Conservation (phyloP, 2,329 filamentous ascomycete genomes). For the Colletotrichum neosansevieriae region DNA sequence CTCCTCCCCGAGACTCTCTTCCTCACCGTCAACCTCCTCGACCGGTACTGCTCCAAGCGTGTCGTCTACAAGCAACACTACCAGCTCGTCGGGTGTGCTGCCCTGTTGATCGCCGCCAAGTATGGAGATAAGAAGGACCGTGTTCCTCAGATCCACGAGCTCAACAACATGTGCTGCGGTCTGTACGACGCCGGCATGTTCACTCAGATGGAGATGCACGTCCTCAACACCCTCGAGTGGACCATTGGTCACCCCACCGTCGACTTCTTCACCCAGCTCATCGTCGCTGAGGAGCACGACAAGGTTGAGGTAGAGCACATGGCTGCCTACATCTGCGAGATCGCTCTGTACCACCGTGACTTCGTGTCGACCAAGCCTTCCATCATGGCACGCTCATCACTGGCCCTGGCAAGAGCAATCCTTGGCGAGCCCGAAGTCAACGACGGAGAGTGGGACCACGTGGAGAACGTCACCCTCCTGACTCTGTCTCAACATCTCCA, state of each 20-base stretch:
- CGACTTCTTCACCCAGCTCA: constrained; percentile 91
- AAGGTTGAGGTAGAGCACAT: constrained; percentile 94
- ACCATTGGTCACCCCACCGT: constrained; percentile 95
- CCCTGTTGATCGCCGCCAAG: constrained; percentile 96
- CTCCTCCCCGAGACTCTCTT: constrained; percentile 95
- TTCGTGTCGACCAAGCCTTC: constrained; percentile 95
- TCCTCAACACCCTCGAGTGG: constrained; percentile 97
- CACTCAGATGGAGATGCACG: constrained; percentile 99
- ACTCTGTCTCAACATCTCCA: constrained; percentile 70
- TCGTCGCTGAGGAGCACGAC: constrained; percentile 81
- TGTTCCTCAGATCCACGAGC: constrained; percentile 95
- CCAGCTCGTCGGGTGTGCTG: constrained; percentile 95
- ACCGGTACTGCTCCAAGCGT: constrained; percentile 96
- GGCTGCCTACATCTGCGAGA: constrained; percentile 93
- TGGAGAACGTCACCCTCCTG: constrained; percentile 75
- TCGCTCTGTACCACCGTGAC: constrained; percentile 95
- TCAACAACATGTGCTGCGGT: constrained; percentile 99
- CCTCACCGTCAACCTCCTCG: constrained; percentile 94
- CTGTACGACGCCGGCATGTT: constrained; percentile 99
- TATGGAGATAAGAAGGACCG: constrained; percentile 99
- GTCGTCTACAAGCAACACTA: constrained; percentile 99
- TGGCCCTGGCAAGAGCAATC: constrained; percentile 89
- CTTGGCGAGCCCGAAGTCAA: constrained; percentile 82
- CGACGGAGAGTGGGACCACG: constrained; percentile 81
- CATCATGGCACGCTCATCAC: constrained; percentile 87